phyloP scores from a whole-genome alignment of 2,329 filamentous ascomycete species.

The Whalleya microplaca region DNA sequence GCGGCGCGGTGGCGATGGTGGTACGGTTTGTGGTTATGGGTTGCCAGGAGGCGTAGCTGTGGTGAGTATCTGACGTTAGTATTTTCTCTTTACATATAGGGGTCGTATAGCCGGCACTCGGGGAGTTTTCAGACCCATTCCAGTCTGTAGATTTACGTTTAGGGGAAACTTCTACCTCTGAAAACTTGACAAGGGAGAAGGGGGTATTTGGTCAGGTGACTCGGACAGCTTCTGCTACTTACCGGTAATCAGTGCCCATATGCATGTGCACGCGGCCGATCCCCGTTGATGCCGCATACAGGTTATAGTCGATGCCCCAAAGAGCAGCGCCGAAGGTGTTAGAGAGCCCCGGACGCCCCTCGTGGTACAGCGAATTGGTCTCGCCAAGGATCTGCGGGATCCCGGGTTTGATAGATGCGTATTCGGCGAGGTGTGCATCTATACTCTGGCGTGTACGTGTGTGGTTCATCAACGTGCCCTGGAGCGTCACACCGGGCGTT shows the following conservation, averaged over 20 bases:
- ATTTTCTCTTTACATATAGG: no score
- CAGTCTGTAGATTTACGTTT: no score
- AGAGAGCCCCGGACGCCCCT: conserved; percentile 63
- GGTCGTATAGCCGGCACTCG: no score
- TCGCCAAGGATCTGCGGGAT: conserved; percentile 63
- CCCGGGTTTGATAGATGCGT: conserved; percentile 44
- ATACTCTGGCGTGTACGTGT: conserved; percentile 54
- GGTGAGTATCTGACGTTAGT: no score
- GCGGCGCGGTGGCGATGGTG: conserved; percentile 60
- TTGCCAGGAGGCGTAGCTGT: conserved; percentile 61
- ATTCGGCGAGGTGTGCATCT: conserved; percentile 51
- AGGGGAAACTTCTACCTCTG: no score
- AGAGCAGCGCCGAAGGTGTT: conserved; percentile 69
- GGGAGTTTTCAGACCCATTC: no score
- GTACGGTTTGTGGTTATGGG: conserved; percentile 55
- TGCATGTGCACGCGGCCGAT: conserved; percentile 66
- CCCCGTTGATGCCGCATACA: conserved; percentile 58
- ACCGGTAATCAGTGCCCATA: conserved; percentile 63
- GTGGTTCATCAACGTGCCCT: conserved; percentile 67
- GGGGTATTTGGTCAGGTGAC: no score
- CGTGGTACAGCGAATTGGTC: conserved; percentile 64
- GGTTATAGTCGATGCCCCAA: conserved; percentile 66
- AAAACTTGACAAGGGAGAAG: no score
- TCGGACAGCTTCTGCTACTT: no score
- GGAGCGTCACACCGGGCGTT: conserved; percentile 63